Base-by-base conservation (phyloP, 306 rosid species). In the Trichosanthes truncata region DNA sequence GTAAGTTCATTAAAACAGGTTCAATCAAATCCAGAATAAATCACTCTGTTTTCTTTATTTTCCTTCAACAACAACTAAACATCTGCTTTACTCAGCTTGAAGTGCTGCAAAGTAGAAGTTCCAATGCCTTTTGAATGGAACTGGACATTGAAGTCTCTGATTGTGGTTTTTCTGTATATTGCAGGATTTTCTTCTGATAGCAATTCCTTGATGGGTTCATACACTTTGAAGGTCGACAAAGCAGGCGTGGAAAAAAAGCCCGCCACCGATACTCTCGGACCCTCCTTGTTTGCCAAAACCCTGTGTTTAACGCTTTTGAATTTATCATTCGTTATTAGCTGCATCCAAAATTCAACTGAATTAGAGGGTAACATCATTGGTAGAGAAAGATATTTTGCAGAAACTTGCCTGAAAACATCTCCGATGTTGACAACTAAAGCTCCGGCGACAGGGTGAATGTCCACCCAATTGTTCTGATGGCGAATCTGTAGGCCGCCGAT, bases 351-450 rank as follows among this genome's bases (percentile, higher is more conserved):
- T 7, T 21, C 13, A 45, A 45, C 51, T 13, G 2, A 45, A 51
- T 51, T 15, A 46, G 17, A 11, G 52, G 17, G 17, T 46, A 3
- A 11, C n/a, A 46, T 46, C 12, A 11, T 46, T 46, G 52, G 5
- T 3, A 40, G 17, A 46, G 17, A 46, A 46, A 13, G 1, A 4
- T 10, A 53, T 53, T 53, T 11, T 18, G 23, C 31, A 21, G 31
- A 57, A 21, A 57, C 63, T 57, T 57, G 63, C 88, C 84, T 87
- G 84, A 55, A 87, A 6, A 84, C 78, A 79, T 82, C 85, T 31
- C 85, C 84, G 26, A 87, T 43, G 51, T 87, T 87, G n/a, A 87
- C 75, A 7, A 87, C 76, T 5, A 87, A 21, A 29, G 90, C 86
- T 14, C 59, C 86, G 10, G 78, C 75, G 4, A 84, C 48, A 0